Base-by-base conservation (phyloP, 106 monocot species). In the Gastrodia elata region DNA sequence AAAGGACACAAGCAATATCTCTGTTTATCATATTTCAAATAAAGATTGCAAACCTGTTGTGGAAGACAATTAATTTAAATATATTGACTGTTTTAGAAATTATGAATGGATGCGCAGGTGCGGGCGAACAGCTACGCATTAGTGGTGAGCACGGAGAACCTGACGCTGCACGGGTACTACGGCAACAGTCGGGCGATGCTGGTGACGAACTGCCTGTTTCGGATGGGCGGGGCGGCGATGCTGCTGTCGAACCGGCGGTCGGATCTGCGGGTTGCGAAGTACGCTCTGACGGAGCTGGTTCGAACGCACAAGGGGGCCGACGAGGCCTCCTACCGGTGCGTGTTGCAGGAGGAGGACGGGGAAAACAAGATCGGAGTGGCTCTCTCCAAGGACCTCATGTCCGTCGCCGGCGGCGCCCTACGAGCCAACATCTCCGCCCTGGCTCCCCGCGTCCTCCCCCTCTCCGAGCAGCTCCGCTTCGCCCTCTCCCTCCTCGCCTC, bases 141-240 rank as follows among this genome's bases (percentile, higher is more conserved):
- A 15, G 16, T 74, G 2, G 74, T 74, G 9, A 74, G 74, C 59
- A 74, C 74, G 38, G 74, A 74, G 37, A 74, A 74, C 40, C 20
- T 74, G 16, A 74, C 74, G 2, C 74, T 56, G 6, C 58, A 74
- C 34, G 74, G 26, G 22, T 74, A 74, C 74, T 74, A 39, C 59
- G 74, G 74, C 39, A 74, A 74, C 74, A 28, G 40, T 24, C 58
- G 74, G 8, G 26, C 74, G 3, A 74, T 74, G 74, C 74, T 74
- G 8, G 25, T 74, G 11, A 39, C 74, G 39, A 74, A 74, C 59
- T 39, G 74, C 39, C 57, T 74, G 39, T 74, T 74, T 28, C 74
- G 74, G 16, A 61, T 74, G 59, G 74, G 74, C 0, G 58, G 13
- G 27, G 74, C 74, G 6, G 74, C 74, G 14, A 24, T 74, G 40